Conservation (phyloP, 176 grass and related monocot species). For the Lolium multiflorum region DNA sequence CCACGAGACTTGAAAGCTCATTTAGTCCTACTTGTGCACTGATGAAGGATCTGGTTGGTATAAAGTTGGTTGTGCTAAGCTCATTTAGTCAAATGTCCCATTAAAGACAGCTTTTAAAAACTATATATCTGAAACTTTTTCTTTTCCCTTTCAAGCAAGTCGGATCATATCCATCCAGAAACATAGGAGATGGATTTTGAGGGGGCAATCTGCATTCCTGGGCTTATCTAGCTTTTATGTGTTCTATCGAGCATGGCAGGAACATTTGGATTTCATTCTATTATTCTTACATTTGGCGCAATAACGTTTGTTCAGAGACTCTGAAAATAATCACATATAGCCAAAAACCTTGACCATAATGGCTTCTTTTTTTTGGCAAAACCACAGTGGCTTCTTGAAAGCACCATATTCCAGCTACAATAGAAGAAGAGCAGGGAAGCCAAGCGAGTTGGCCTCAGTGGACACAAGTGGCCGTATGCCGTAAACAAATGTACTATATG, state of each 20-base stretch:
- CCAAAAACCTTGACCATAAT: too few species aligned
- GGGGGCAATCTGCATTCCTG: not conserved
- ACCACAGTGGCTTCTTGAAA: too few species aligned
- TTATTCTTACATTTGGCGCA: too few species aligned
- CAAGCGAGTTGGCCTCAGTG: not conserved
- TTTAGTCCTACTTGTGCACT: not conserved
- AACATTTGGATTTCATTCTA: too few species aligned
- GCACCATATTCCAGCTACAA: too few species aligned
- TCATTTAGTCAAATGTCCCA: not conserved
- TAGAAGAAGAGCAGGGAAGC: too few species aligned
- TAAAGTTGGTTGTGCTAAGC: not conserved
- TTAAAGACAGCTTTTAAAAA: not conserved
- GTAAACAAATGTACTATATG: not conserved
- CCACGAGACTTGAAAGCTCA: constrained; percentile 26
- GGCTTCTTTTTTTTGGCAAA: too few species aligned
- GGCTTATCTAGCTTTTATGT: too few species aligned
- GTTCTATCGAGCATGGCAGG: not conserved
- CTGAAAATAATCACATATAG: too few species aligned
- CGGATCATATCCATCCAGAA: not conserved
- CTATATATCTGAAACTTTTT: not conserved
- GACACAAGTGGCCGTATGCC: not conserved
- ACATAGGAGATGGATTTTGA: not conserved
- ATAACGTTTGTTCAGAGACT: too few species aligned
- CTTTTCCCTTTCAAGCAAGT: too few species aligned
- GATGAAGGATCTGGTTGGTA: not conserved